Evolutionary conservation across 2,329 filamentous ascomycete genomes (phyloP).

Genomic region (Aspergillus pseudoterreus): DNA sequence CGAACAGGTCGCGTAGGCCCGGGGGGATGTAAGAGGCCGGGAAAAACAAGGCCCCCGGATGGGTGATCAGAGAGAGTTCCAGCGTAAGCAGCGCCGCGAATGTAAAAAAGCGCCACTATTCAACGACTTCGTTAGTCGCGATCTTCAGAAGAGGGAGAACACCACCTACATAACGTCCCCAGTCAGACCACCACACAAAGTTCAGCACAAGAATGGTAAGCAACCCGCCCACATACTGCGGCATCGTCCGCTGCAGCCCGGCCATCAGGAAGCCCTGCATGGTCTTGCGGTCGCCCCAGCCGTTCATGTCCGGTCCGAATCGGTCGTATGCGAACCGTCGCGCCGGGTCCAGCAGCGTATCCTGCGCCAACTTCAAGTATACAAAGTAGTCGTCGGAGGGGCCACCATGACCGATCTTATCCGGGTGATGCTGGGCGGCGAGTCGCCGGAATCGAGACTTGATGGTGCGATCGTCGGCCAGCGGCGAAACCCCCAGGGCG

Average conservation of each 20-base stretch:
- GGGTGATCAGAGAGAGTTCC: conserved; percentile 56
- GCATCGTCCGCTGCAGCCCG: conserved; percentile 52
- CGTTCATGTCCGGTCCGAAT: conserved; percentile 69
- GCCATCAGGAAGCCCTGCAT: conserved; percentile 68
- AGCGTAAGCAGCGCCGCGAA: conserved; percentile 54
- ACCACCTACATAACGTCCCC: conserved; percentile 44
- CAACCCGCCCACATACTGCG: conserved; percentile 39
- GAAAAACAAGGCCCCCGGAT: conserved; percentile 42
- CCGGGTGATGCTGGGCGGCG: conserved; percentile 69
- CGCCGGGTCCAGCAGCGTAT: conserved; percentile 72
- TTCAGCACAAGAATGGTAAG: conserved; percentile 35
- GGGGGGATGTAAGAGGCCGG: conserved; percentile 29
- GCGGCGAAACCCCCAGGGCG: conserved; percentile 65
- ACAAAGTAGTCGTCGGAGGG: conserved; percentile 62
- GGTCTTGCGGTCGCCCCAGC: conserved; percentile 55
- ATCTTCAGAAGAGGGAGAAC: conserved; percentile 7
- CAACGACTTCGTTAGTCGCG: conserved; percentile 13
- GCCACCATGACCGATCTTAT: conserved; percentile 60
- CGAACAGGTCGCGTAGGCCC: conserved; percentile 24
- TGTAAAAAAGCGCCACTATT: conserved; percentile 50
- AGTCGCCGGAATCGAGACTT: conserved; percentile 82
- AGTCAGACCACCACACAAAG: conserved; percentile 39
- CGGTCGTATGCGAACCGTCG: conserved; percentile 85
- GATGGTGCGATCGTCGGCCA: conserved; percentile 69
- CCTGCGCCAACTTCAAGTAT: conserved; percentile 75